These are phyloP conservation scores for Metschnikowia drakensbergensis DNA, from an alignment of 805 yeast genomes.

Conservation along the genomic window DNA sequence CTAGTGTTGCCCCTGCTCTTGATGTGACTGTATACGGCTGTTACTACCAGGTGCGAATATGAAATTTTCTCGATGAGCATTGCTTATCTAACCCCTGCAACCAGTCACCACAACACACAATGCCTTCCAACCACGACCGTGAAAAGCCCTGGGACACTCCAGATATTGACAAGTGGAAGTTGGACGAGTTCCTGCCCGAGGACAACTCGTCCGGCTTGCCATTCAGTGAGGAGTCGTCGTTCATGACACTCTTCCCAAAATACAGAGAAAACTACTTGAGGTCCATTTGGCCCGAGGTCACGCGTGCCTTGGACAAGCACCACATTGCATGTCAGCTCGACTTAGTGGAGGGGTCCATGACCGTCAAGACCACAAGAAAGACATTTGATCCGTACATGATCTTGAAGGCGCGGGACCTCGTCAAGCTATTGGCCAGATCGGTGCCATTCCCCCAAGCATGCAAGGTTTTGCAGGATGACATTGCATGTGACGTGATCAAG, in stretches of 20 bases:
- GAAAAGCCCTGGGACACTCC: conserved; percentile 99
- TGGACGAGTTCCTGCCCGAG: conserved; percentile 84
- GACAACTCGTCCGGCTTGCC: conserved; percentile 84
- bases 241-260: conserved; percentile 93
- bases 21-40: conserved; percentile 3
- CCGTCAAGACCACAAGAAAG: conserved; percentile 91
- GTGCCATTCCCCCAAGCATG: conserved; percentile 97
- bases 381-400: conserved; percentile 94
- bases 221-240: conserved; percentile 93
- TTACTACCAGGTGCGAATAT: background rate
- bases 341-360: conserved; percentile 95
- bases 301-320: conserved; percentile 67
- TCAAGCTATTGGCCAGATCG: conserved; percentile 88
- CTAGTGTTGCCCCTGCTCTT: background rate
- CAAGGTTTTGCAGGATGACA: conserved; percentile 84
- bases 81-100: background rate
- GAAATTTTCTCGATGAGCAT: conserved; percentile 6
- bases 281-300: conserved; percentile 91
- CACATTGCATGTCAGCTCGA: conserved; percentile 82
- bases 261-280: conserved; percentile 89
- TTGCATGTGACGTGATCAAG: conserved; percentile 94
- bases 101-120: conserved; percentile 23
- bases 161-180: conserved; percentile 89
- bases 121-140: conserved; percentile 90
- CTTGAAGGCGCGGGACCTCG: conserved; percentile 90